Percentiles rank a stretch among this genome's conserved stretches.
These are phyloP conservation scores for Microsporum audouinii DNA, from an alignment of 2,329 filamentous ascomycete genomes.

Conservation along the genomic window DNA sequence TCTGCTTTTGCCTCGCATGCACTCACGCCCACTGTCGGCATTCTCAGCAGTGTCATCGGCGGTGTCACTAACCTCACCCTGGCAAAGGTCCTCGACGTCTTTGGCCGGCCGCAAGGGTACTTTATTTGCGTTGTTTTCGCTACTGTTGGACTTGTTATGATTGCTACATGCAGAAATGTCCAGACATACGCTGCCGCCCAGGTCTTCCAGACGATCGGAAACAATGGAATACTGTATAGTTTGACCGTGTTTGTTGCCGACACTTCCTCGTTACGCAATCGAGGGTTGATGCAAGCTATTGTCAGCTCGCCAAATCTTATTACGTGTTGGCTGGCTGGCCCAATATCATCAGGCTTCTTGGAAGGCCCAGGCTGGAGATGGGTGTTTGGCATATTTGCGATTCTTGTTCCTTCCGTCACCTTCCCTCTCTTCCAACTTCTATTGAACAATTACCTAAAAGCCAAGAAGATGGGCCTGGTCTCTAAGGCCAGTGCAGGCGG, in stretches of 20 bases:
- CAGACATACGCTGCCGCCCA: conserved; percentile 41
- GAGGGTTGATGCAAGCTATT: conserved; percentile 48
- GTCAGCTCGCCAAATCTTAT: conserved; percentile 40
- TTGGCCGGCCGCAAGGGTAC: conserved; percentile 48
- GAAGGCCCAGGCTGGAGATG: conserved; percentile 46
- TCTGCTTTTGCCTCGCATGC: conserved; percentile 42
- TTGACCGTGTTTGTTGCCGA: conserved; percentile 51
- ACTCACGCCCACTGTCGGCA: conserved; percentile 40
- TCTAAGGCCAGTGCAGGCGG: conserved; percentile 3
- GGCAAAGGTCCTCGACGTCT: conserved; percentile 52
- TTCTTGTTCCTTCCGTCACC: conserved; percentile 46
- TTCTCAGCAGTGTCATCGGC: conserved; percentile 44
- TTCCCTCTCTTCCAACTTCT: conserved; percentile 46
- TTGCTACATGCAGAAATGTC: conserved; percentile 50
- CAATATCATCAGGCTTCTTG: conserved; percentile 45
- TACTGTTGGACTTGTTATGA: conserved; percentile 45
- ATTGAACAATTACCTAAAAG: conserved; percentile 44
- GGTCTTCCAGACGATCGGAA: conserved; percentile 45
- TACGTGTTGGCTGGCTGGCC: conserved; percentile 29
- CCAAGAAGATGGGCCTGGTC: conserved; percentile 29
- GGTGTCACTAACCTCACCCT: conserved; percentile 47
- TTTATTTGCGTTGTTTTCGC: conserved; percentile 34
- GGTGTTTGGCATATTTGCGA: conserved; percentile 52
- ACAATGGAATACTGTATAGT: conserved; percentile 43
- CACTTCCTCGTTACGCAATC: conserved; percentile 47